Evolutionary conservation across 306 rosid genomes (phyloP), one percentile per base, ranked within the genome.

Genomic region (Alnus rubra): DNA sequence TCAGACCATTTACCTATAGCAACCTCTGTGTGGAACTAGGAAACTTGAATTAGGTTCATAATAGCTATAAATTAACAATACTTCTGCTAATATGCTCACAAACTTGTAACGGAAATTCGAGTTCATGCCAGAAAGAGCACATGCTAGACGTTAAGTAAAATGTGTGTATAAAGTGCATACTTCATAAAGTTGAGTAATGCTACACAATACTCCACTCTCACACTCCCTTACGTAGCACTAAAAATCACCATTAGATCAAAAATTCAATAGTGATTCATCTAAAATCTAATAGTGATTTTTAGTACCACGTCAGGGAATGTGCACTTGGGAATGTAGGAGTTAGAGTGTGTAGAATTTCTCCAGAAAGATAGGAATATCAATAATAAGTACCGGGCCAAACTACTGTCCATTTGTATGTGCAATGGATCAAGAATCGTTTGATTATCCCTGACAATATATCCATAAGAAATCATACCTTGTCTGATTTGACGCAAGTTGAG

Each of bases 401-500:
- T 42, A 44, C 72, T 1, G 30, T 18, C 48, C 70, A 3, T 18
- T 18, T 42, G 19, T 42, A 18, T 18, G 72, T 23, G 37, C 51
- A 68, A 42, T 18, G 11, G 70, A 64, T 37, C 70, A 35, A 64
- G 70, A 64, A 35, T 55, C 23, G 15, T 42, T 68, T 42, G 2
- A 42, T n/a, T 18, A 16, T 42, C 72, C 28, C 50, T 4, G 31
- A 68, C 12, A 42, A 30, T 68, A 5, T 68, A n/a, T 68, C 52
- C 10, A 14, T 42, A 42, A 39, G 49, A 68, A 42, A 68, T 39
- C 52, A 42, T 68, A 68, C 37, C 55, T 62, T 74, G 69, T 30
- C 78, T 31, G 73, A 2, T 56, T 42, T 23, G 37, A 37, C 28
- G 15, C 48, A 19, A 49, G 73, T 78, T 28, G 77, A 50, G 48